These are phyloP conservation scores for Ogataea pignaliae DNA, from an alignment of 805 yeast species.

Conservation along the genomic window DNA sequence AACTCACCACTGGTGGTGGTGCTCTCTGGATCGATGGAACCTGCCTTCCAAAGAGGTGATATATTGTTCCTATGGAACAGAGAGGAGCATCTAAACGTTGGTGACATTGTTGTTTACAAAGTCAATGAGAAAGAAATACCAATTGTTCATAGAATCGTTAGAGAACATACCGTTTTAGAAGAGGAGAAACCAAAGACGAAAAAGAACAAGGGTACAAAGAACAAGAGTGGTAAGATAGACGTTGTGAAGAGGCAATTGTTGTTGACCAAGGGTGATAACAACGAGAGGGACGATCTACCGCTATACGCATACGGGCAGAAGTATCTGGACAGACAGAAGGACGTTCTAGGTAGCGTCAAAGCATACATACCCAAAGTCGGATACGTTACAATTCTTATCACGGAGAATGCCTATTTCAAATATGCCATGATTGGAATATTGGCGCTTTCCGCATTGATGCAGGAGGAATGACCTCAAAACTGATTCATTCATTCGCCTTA, in stretches of 20 bases:
- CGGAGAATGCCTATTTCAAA: conserved; percentile 83
- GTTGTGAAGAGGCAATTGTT: conserved; percentile 46
- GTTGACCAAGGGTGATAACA: conserved; percentile 95
- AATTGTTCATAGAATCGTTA: conserved; percentile 91
- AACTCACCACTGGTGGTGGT: conserved; percentile 96
- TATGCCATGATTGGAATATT: conserved; percentile 70
- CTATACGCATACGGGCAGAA: conserved; percentile 72
- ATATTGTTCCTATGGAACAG: conserved; percentile 89
- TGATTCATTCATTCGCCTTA: neutral
- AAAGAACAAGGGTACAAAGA: conserved; percentile 10
- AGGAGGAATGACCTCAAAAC: conserved; percentile 38
- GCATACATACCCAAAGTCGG: conserved; percentile 89
- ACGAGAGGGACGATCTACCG: conserved; percentile 84
- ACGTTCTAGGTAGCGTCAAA: conserved; percentile 87
- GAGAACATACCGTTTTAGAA: conserved; percentile 60
- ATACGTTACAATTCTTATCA: conserved; percentile 83
- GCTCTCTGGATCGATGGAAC: conserved; percentile 98
- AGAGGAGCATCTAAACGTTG: conserved; percentile 60
- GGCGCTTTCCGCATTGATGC: conserved; percentile 64
- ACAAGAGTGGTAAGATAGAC: conserved; percentile 3
- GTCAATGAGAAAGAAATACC: conserved; percentile 77
- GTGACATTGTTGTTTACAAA: conserved; percentile 93
- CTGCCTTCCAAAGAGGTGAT: conserved; percentile 98
- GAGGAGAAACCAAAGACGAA: conserved; percentile 13
- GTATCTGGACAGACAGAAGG: conserved; percentile 72